phyloP scores from a whole-genome alignment of 306 rosid genomes.

The Begonia fuchsioides region DNA sequence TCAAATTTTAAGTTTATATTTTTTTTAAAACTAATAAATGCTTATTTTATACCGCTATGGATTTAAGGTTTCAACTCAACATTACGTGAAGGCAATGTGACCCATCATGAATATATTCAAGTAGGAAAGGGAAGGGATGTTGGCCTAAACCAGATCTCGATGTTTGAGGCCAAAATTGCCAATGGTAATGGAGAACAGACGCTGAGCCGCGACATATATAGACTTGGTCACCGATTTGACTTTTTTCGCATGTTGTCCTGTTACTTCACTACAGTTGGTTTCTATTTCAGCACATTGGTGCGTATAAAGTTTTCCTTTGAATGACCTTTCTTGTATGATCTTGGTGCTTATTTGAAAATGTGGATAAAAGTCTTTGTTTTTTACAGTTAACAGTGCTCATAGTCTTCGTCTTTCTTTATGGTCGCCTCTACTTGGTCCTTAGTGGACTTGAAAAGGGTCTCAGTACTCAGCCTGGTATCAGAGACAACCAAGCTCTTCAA shows the following conservation, averaged over 20 bases:
- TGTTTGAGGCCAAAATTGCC: conserved; percentile 94
- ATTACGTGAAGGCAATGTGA: conserved; percentile 77
- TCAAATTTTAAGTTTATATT: background rate
- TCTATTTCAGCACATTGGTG: conserved; percentile 95
- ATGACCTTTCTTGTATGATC: conserved; percentile 4
- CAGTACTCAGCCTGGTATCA: conserved; percentile 34
- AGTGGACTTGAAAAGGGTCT: conserved; percentile 72
- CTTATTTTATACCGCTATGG: conserved; percentile 5
- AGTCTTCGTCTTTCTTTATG: conserved; percentile 75
- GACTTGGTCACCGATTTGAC: conserved; percentile 95
- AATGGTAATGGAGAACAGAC: conserved; percentile 96
- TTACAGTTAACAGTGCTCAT: conserved; percentile 80
- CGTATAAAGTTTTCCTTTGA: conserved; percentile 11
- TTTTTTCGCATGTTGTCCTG: conserved; percentile 87
- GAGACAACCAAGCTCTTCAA: conserved; percentile 79
- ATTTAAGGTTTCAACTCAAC: conserved; percentile 83
- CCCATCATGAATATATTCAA: conserved; percentile 96
- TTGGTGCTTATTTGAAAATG: conserved; percentile 1
- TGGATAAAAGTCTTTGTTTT: conserved; percentile 10
- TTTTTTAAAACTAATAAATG: conserved; percentile 1
- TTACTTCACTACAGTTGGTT: conserved; percentile 79
- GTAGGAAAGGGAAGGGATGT: conserved; percentile 98
- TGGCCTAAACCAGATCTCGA: conserved; percentile 93
- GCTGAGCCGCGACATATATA: conserved; percentile 79
- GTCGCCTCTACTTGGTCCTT: conserved; percentile 86